These are phyloP conservation scores for Leishmania guyanensis DNA, from an alignment of 208 protist genomes.

Conservation along the genomic window DNA sequence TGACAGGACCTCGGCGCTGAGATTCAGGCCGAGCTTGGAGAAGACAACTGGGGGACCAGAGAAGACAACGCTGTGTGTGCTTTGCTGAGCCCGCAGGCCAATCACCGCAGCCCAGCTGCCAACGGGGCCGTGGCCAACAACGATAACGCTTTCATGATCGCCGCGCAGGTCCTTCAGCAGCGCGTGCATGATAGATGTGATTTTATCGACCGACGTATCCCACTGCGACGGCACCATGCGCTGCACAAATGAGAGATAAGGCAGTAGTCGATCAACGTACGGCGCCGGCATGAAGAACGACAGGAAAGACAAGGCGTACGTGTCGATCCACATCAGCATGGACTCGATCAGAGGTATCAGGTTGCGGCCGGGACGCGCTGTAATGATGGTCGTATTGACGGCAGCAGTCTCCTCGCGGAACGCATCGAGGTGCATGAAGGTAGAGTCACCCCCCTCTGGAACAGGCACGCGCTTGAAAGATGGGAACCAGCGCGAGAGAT, in stretches of 20 bases:
- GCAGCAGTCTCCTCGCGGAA: constrained; percentile 26
- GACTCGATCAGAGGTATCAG: constrained; percentile 46
- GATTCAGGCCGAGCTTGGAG: constrained; percentile 4
- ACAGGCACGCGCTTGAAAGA: constrained; percentile 26
- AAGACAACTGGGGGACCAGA: constrained; percentile 27
- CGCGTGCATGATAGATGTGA: not conserved
- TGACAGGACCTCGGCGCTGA: constrained; percentile 13
- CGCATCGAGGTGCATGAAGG: constrained; percentile 36
- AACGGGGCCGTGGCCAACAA: constrained; percentile 35
- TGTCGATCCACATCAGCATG: constrained; percentile 63
- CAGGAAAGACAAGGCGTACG: constrained; percentile 50
- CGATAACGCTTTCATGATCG: constrained; percentile 21
- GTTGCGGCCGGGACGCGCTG: constrained; percentile 36
- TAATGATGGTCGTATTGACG: constrained; percentile 45
- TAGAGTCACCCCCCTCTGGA: not conserved
- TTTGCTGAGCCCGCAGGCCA: constrained; percentile 18
- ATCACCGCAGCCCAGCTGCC: constrained; percentile 30
- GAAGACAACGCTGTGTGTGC: constrained; percentile 36
- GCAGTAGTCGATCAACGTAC: constrained; percentile 40
- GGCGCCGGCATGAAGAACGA: constrained; percentile 48
- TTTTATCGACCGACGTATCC: constrained; percentile 24
- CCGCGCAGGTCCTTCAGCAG: not conserved
- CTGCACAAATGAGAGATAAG: constrained; percentile 43
- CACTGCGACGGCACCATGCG: constrained; percentile 48
- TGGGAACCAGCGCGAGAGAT: constrained; percentile 66